Conservation (phyloP, 352 stramenopile genomes). For the Phytophthora vignae region DNA sequence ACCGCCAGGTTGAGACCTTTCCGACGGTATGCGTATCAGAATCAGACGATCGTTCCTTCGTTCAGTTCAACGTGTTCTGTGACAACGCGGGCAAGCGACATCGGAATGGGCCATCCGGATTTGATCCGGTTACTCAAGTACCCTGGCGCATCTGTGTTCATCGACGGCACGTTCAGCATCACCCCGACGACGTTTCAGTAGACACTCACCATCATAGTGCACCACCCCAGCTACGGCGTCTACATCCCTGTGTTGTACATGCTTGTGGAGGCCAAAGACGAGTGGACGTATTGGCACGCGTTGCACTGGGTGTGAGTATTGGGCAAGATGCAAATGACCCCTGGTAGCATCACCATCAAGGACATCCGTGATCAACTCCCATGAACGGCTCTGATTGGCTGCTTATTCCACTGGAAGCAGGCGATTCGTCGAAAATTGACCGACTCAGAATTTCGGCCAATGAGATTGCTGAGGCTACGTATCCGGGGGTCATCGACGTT, state of each 20-base stretch:
- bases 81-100: conserved; percentile 2
- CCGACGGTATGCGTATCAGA: conserved; percentile 6
- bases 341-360: conserved; percentile 7
- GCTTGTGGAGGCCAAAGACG: not conserved
- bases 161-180: conserved; percentile 11
- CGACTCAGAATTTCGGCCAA: conserved; percentile 2
- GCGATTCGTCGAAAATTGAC: conserved; percentile 13
- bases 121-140: conserved; percentile 7
- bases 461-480: conserved; percentile 8
- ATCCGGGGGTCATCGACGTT: conserved; percentile 7
- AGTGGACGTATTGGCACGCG: conserved; percentile 9
- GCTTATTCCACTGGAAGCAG: conserved; percentile 13
- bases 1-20: conserved; percentile 1
- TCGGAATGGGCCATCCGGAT: conserved; percentile 8
- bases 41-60: conserved; percentile 9
- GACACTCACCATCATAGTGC: conserved; percentile 1
- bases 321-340: conserved; percentile 13
- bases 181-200: not conserved
- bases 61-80: conserved; percentile 10
- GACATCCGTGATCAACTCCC: not conserved
- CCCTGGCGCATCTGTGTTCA: conserved; percentile 3
- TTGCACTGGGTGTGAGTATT: conserved; percentile 8
- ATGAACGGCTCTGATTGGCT: not conserved
- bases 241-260: conserved; percentile 9
- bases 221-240: conserved; percentile 8